Conservation (phyloP, 78 protist species). For the Dictyostelium brefeldianum region DNA sequence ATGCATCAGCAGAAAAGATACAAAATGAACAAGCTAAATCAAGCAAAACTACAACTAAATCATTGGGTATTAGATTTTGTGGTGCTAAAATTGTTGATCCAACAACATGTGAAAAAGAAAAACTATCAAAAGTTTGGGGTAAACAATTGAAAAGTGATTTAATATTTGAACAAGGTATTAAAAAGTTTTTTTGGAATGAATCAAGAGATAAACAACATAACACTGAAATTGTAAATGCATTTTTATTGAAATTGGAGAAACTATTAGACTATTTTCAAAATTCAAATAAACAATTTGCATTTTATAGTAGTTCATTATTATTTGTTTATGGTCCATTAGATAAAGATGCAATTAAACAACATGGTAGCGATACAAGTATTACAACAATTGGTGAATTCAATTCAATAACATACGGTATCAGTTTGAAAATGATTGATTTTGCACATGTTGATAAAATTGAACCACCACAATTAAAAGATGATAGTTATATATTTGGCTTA, state of each 20-base stretch:
- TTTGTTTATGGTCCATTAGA: slow-evolving; percentile 67
- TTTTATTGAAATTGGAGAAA: not conserved
- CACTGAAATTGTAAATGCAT: not conserved
- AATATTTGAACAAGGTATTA: slow-evolving; percentile 30
- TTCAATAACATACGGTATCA: not conserved
- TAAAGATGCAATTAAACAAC: not conserved
- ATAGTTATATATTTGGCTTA: slow-evolving; percentile 8
- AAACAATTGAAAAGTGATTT: slow-evolving; percentile 41
- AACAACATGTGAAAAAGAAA: not conserved
- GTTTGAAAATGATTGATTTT: slow-evolving; percentile 79
- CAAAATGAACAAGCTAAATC: slow-evolving; percentile 22
- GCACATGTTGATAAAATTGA: slow-evolving; percentile 43
- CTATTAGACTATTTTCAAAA: slow-evolving; percentile 7
- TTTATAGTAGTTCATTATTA: slow-evolving; percentile 55
- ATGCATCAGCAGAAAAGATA: slow-evolving; percentile 61
- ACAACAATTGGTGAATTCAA: not conserved
- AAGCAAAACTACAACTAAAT: slow-evolving; percentile 38
- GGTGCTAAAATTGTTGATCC: slow-evolving; percentile 51
- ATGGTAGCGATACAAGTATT: too few relatives aligned
- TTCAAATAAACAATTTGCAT: slow-evolving; percentile 2
- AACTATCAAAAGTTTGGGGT: slow-evolving; percentile 62
- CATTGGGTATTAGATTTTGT: slow-evolving; percentile 70
- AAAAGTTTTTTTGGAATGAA: slow-evolving; percentile 3
- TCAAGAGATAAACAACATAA: not conserved
- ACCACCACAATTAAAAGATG: slow-evolving; percentile 8